Evolutionary conservation across 1,139 yeast species (phyloP), one percentile per base, ranked within the genome.

Genomic region (Yamadazyma atlantica): DNA sequence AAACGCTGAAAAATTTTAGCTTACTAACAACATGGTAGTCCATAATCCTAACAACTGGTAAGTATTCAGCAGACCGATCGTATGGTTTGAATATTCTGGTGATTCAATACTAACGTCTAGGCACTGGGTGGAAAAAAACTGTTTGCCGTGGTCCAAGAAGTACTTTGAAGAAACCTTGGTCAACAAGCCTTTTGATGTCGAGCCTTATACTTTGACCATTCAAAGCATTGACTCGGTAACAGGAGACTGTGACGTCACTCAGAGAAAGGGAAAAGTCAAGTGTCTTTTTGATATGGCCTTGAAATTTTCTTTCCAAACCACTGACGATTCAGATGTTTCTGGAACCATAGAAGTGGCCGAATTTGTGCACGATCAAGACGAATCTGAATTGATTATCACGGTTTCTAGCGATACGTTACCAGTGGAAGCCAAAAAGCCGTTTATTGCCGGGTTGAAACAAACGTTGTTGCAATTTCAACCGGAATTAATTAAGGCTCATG

Each of bases 101-200:
- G 13, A 14, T 10, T 23, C 11, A 14, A 18, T 16, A 48, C 60
- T 58, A 55, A 56, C 65, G 33, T 16, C 38, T 37, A 73, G 82
- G 94, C 92, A 85, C 66, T 85, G 94, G 92, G 82, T 85, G 30
- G 88, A 84, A 54, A 83, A 79, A 55, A 83, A 84, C 66, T 83
- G 90, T 50, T 70, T 84, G 38, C 82, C 86, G 39, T 85, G 92
- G 92, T 75, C 87, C 15, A 78, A 78, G 53, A 63, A 64, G 10
- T 84, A 83, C 55, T 68, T 85, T 44, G 61, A 69, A 28, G 58
- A 64, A 24, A 64, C 71, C 21, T 61, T 83, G 29, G 49, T 64
- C 9, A 54, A 65, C 38, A 60, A 75, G 25, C 44, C 58, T 19
- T 53, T 60, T 27, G 66, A 64, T 27, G 52, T 60, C 29, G 75